phyloP scores from a whole-genome alignment of 2,329 filamentous ascomycete genomes.

The Fusarium albosuccineum region DNA sequence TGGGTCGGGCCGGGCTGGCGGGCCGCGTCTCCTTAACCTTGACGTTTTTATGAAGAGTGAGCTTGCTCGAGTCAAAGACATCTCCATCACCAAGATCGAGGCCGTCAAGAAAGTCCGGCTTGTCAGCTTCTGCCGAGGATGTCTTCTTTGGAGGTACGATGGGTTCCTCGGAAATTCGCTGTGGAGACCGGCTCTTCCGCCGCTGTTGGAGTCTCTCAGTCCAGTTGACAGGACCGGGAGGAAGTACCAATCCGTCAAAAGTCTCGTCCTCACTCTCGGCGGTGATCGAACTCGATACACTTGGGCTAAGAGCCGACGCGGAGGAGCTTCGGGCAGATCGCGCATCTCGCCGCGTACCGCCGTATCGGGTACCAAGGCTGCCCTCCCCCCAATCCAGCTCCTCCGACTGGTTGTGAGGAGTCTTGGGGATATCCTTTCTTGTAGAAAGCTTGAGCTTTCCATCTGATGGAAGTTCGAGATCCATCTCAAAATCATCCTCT shows the following conservation, averaged over 20 bases:
- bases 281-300: constrained; percentile 90
- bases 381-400: constrained; percentile 96
- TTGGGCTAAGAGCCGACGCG: constrained; percentile 90
- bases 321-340: constrained; percentile 87
- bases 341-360: constrained; percentile 84
- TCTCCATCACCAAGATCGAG: constrained; percentile 89
- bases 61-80: constrained; percentile 82
- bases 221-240: constrained; percentile 86
- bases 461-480: constrained; percentile 78
- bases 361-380: constrained; percentile 90
- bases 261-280: constrained; percentile 94
- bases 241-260: constrained; percentile 88
- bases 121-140: constrained; percentile 58
- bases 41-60: constrained; percentile 90
- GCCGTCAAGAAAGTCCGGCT: constrained; percentile 86
- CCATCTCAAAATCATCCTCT: constrained; percentile 78
- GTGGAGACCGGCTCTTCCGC: constrained; percentile 71
- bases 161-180: constrained; percentile 59
- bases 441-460: constrained; percentile 75
- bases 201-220: constrained; percentile 81
- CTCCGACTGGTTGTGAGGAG: constrained; percentile 72
- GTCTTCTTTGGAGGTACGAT: constrained; percentile 49
- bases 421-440: constrained; percentile 72
- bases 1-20: constrained; percentile 77
- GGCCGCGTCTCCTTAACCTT: constrained; percentile 82